Evolutionary conservation across 768 basidiomycete species (phyloP).

Genomic region (Boletus rubroflammeus): DNA sequence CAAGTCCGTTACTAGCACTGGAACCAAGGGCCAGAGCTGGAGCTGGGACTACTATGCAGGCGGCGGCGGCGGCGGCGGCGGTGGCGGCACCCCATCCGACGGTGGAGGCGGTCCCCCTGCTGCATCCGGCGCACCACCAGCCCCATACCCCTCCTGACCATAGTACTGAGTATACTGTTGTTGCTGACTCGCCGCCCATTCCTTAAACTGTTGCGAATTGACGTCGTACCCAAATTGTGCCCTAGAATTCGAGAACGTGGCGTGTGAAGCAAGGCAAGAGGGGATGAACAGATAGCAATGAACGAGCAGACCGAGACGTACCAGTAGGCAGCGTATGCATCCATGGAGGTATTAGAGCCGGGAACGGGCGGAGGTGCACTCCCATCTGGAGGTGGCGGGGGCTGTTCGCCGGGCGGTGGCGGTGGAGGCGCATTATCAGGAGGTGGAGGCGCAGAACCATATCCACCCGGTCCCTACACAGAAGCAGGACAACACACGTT

Average conservation of each 20-base stretch:
- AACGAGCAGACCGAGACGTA: slow-evolving; percentile 31
- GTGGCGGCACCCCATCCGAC: slow-evolving; percentile 13
- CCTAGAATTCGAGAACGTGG: slow-evolving; percentile 38
- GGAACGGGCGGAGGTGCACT: slow-evolving; percentile 38
- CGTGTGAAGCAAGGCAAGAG: neutral
- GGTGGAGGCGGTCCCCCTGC: slow-evolving; percentile 28
- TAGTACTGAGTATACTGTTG: slow-evolving; percentile 79
- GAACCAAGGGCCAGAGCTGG: neutral
- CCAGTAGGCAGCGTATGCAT: slow-evolving; percentile 63
- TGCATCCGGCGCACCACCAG: slow-evolving; percentile 7
- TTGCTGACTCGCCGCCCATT: slow-evolving; percentile 64
- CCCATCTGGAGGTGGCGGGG: slow-evolving; percentile 52
- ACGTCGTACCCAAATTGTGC: slow-evolving; percentile 85
- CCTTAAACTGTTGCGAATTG: slow-evolving; percentile 76
- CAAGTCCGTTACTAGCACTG: neutral
- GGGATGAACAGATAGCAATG: neutral
- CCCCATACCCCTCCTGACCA: slow-evolving; percentile 50
- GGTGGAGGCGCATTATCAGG: slow-evolving; percentile 40
- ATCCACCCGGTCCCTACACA: slow-evolving; percentile 29
- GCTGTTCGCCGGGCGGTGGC: slow-evolving; percentile 49
- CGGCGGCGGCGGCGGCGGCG: slow-evolving; percentile 17
- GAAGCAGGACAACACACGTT: neutral
- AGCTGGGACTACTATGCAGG: slow-evolving; percentile 21
- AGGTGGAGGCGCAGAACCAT: slow-evolving; percentile 36
- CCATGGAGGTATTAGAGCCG: slow-evolving; percentile 40